A percentile compares a stretch with the other conserved stretches of the same genome.
These are phyloP conservation scores for Acer negundo DNA, from an alignment of 345 rosid genomes.

Conservation along the genomic window DNA sequence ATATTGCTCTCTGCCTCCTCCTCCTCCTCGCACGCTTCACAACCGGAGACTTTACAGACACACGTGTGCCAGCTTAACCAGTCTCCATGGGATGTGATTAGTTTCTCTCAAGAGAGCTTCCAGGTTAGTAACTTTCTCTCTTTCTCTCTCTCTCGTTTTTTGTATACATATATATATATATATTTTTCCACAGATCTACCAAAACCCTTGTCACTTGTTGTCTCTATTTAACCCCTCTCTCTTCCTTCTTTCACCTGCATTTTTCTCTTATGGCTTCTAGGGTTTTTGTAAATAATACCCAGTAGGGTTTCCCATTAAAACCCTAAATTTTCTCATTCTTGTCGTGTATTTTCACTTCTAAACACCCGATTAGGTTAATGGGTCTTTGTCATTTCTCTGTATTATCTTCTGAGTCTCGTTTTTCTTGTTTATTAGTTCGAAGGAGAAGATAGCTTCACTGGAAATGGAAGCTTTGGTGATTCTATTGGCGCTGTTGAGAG, in stretches of 20 bases:
- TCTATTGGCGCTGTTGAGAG: slow-evolving; percentile 60
- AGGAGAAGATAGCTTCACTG: slow-evolving; percentile 54
- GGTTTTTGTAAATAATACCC: slow-evolving; percentile 40
- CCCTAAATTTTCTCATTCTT: slow-evolving; percentile 54
- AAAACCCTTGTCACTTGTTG: slow-evolving; percentile 20
- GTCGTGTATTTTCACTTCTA: slow-evolving; percentile 27
- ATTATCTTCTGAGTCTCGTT: slow-evolving; percentile 19
- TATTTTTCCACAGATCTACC: slow-evolving; percentile 38
- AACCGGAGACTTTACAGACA: slow-evolving; percentile 42
- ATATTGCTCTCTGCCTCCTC: slow-evolving; percentile 26
- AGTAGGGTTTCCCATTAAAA: slow-evolving; percentile 46
- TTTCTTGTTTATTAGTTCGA: slow-evolving; percentile 42
- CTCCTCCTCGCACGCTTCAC: slow-evolving; percentile 40
- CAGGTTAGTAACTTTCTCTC: slow-evolving; percentile 33
- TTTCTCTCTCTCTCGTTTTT: slow-evolving; percentile 7
- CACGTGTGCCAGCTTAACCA: slow-evolving; percentile 89
- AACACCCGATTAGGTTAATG: slow-evolving; percentile 59
- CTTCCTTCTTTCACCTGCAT: slow-evolving; percentile 24
- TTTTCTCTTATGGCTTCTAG: slow-evolving; percentile 31
- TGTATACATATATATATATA: slow-evolving; percentile 13
- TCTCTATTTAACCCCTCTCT: slow-evolving; percentile 18
- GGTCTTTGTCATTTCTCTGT: slow-evolving; percentile 44
- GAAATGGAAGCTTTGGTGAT: slow-evolving; percentile 68
- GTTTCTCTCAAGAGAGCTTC: slow-evolving; percentile 33
- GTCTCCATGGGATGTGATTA: slow-evolving; percentile 97